Evolutionary conservation across 345 rosid species (phyloP).

Genomic region (Gossypium herbaceum): DNA sequence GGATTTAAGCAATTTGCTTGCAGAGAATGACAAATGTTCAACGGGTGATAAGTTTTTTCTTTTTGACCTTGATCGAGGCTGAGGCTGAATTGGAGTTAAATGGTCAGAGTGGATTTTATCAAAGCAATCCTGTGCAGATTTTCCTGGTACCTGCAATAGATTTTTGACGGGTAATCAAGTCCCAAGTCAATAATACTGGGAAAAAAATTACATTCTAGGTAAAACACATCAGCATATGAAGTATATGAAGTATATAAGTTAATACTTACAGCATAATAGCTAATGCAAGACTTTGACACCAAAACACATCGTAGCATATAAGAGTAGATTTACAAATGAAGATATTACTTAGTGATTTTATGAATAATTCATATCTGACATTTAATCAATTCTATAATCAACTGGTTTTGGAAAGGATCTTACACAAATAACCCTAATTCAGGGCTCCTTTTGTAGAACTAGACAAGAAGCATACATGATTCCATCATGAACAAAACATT

Average conservation of each 20-base stretch:
- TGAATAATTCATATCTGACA: background rate
- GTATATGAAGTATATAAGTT: constrained; percentile 1
- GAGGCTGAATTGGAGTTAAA: constrained; percentile 52
- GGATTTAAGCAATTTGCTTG: constrained; percentile 62
- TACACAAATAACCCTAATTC: background rate
- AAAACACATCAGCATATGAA: constrained; percentile 3
- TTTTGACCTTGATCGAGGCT: constrained; percentile 52
- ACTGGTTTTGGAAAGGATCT: background rate
- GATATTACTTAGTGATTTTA: background rate
- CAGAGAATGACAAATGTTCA: constrained; percentile 52
- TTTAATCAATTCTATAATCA: background rate
- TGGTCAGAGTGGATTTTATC: constrained; percentile 62
- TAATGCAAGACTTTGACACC: background rate
- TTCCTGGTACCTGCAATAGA: constrained; percentile 67
- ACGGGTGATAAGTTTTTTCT: constrained; percentile 35
- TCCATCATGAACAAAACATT: background rate
- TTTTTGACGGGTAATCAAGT: background rate
- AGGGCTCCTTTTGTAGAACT: background rate
- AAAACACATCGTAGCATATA: background rate
- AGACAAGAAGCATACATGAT: background rate
- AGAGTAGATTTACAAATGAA: background rate
- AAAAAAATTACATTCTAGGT: background rate
- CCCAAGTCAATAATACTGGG: background rate
- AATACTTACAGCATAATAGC: background rate
- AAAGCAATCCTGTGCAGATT: constrained; percentile 79